Evolutionary conservation across 1,284 basidiomycete species (phyloP).

Genomic region (Wolfiporia cocos): DNA sequence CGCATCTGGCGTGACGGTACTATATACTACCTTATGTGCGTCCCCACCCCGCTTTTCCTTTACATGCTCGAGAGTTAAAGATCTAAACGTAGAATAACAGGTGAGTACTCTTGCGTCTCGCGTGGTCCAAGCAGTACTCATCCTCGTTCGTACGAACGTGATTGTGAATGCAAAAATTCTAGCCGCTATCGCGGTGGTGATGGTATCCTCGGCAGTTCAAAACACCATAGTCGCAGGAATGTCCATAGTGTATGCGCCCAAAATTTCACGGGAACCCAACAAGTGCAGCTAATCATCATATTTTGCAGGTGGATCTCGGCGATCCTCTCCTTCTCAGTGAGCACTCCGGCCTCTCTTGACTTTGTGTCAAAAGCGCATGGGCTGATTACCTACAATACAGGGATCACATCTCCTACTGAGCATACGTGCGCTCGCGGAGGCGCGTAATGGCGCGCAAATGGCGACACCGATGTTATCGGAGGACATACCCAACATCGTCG

Average conservation of each 20-base stretch:
- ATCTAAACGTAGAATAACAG: not conserved
- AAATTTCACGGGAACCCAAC: not conserved
- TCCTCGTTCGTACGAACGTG: too few relatives aligned
- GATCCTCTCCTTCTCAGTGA: conserved; percentile 5
- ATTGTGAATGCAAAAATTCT: too few relatives aligned
- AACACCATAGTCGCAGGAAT: not conserved
- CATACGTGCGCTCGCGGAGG: conserved; percentile 3
- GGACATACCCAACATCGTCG: not conserved
- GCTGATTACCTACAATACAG: conserved; percentile 1
- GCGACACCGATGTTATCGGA: not conserved
- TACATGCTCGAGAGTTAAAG: not conserved
- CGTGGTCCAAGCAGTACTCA: too few relatives aligned
- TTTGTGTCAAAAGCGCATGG: not conserved
- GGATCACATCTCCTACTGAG: conserved; percentile 6
- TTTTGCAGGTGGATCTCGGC: conserved; percentile 4
- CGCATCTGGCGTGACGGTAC: not conserved
- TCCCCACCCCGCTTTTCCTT: not conserved
- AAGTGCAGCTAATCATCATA: not conserved
- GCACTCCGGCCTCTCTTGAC: not conserved
- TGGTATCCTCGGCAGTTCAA: too few relatives aligned
- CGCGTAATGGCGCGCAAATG: not conserved
- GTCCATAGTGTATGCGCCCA: not conserved
- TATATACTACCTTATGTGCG: not conserved
- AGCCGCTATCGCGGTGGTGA: too few relatives aligned
- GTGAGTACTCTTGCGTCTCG: not conserved